Evolutionary conservation across 176 grass and related monocot species (phyloP).

Genomic region (Pharus latifolius): DNA sequence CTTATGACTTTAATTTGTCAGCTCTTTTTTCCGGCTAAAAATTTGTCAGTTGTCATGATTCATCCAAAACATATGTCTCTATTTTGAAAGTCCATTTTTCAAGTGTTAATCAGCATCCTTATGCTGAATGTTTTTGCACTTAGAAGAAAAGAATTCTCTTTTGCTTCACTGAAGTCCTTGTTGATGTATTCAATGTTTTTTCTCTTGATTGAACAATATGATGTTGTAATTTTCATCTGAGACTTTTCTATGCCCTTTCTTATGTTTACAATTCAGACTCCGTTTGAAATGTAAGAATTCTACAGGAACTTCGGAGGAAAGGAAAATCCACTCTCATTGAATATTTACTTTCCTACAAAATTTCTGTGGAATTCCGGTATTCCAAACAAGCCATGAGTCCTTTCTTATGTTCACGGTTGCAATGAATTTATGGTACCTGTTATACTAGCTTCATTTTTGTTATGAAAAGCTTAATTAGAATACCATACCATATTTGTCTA

Average conservation of each 20-base stretch:
- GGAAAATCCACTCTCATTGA: too few species aligned
- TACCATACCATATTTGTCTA: neutral
- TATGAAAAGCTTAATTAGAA: neutral
- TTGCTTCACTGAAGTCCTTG: neutral
- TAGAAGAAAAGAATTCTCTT: neutral
- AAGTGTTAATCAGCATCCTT: neutral
- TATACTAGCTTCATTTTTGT: neutral
- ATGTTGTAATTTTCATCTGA: neutral
- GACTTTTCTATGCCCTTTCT: neutral
- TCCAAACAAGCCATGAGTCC: too few species aligned
- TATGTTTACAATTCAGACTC: neutral
- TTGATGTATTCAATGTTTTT: neutral
- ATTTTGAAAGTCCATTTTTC: neutral
- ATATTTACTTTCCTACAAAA: too few species aligned
- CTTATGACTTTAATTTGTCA: neutral
- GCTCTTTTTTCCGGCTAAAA: neutral
- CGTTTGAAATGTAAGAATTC: neutral
- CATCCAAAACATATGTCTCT: neutral
- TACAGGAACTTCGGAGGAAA: too few species aligned
- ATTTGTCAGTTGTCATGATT: neutral
- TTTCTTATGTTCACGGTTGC: neutral
- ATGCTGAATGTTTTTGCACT: neutral
- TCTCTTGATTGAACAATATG: neutral
- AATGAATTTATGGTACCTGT: neutral
- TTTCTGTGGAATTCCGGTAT: too few species aligned